These are phyloP conservation scores for Suillus ampliporus DNA, from an alignment of 768 basidiomycete genomes.

Conservation along the genomic window DNA sequence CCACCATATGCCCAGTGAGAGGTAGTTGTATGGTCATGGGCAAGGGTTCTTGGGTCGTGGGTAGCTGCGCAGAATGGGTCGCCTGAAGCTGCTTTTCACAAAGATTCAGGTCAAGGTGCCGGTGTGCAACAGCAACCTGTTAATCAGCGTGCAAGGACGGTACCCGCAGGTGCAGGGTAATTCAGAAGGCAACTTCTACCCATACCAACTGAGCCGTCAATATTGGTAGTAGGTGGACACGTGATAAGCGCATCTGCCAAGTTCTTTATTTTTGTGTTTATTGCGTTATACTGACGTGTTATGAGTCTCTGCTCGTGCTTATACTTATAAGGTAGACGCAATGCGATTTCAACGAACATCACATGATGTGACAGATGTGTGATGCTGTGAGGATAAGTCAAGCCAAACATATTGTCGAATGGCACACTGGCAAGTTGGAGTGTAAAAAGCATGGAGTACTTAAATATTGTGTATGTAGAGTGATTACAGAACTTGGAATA, in stretches of 20 bases:
- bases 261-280: conserved; percentile 14
- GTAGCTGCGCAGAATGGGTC: conserved; percentile 50
- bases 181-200: conserved; percentile 72
- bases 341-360: too few species aligned
- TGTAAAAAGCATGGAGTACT: too few species aligned
- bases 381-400: too few species aligned
- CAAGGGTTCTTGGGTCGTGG: conserved; percentile 35
- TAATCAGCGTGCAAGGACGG: conserved; percentile 52
- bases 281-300: conserved; percentile 3
- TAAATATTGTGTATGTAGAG: too few species aligned
- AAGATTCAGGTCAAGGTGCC: conserved; percentile 29
- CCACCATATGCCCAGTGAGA: conserved; percentile 7
- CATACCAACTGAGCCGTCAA: conserved; percentile 70
- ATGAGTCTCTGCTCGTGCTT: neutral
- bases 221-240: conserved; percentile 47
- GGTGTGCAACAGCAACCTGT: conserved; percentile 47
- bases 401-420: too few species aligned
- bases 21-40: conserved; percentile 3
- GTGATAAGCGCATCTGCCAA: conserved; percentile 12
- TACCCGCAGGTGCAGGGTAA: conserved; percentile 42
- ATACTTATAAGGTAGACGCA: too few species aligned
- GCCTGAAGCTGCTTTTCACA: conserved; percentile 60
- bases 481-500: too few species aligned
- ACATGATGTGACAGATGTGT: too few species aligned
- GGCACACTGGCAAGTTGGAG: too few species aligned